Evolutionary conservation across 208 protist genomes (phyloP), one percentile per base, ranked within the genome.

Genomic region (Crithidia bombi): DNA sequence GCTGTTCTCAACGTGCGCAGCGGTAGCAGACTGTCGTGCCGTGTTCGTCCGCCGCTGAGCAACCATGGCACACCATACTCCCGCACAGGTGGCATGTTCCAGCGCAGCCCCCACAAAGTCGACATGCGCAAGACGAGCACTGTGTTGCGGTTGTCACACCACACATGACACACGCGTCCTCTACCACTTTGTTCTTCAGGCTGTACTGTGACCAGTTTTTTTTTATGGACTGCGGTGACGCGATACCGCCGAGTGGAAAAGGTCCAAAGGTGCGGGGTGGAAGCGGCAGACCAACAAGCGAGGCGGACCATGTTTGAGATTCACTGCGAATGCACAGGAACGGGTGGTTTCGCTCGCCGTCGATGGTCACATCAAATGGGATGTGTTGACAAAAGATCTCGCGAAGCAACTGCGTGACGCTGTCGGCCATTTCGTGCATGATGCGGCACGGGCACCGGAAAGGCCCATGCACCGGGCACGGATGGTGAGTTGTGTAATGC

Each of bases 21-120:
- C 65, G 33, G 95, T 88, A 71, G 90, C 94, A 47, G 66, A 77
- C 62, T 81, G 83, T 69, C 76, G 65, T 43, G 86, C 82, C 70
- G 91, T 90, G 39, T 92, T 82, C 47, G 95, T 85, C n/a, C 85
- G 83, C 58, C 65, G 87, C 43, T 64, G 81, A 79, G 71, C 84
- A 90, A 19, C 81, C 78, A 14, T 49, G 76, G 62, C 84, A 90
- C 15, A 78, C 56, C 19, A 7, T 55, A 15, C 65, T 49, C 32
- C 25, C 41, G 55, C 84, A 90, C 6, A n/a, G 19, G 0, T 33
- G 33, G 54, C 84, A 90, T 2, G 12, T 21, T 26, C 75, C 67
- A n/a, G 47, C 38, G 59, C 84, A 90, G 5, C 49, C 15, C 5
- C 2, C 25, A 63, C 84, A 90, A 2, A 90, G 35, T 23, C 43